Base-by-base conservation (phyloP, 805 yeast species). In the Teunomyces barrocoloradensis region DNA sequence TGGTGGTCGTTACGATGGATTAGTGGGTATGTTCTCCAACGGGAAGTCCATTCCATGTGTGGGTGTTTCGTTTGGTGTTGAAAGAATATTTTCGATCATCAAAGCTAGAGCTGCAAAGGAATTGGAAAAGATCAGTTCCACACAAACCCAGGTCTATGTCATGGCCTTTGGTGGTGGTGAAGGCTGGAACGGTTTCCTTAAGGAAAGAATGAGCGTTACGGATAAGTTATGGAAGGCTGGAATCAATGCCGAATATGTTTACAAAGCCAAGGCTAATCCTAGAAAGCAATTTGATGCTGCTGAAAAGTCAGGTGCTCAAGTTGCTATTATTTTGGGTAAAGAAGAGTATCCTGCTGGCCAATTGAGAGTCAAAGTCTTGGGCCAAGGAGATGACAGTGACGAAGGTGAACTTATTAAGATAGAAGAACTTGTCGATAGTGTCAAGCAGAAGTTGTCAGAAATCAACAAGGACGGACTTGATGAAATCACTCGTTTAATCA, bases 161-260 rank as follows among this genome's bases (percentile, higher is more conserved):
- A 91, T 94, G 97, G 98, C 99, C 1, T 91, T 94, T 62, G 99
- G 99, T 55, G 98, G 97, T 60, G 99, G 98, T 60, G 87, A 87
- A 58, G 95, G 86, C 52, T 91, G 97, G 97, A 82, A 77, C 50
- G 99, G 98, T 5, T 89, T 88, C 73, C 73, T 94, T 60, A 80
- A 83, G 48, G 97, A 94, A 73, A 85, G 99, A 74, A 90, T 94
- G 96, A 59, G 78, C 27, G 79, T 94, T 41, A 82, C 97, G 45
- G 85, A 89, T 60, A 66, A 75, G 58, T 78, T 94, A 57, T 94
- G 99, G 99, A 75, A 75, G 35, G 86, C 85, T 6, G 97, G 94
- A 30, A 84, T 94, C 54, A 95, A 89, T 64, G 77, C 96, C 41
- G 99, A 94, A 72, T 95, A 84, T 66, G 77, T 92, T 52, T 94